Conservation (phyloP, 257 asterid species). For the Forsythia suspensa region DNA sequence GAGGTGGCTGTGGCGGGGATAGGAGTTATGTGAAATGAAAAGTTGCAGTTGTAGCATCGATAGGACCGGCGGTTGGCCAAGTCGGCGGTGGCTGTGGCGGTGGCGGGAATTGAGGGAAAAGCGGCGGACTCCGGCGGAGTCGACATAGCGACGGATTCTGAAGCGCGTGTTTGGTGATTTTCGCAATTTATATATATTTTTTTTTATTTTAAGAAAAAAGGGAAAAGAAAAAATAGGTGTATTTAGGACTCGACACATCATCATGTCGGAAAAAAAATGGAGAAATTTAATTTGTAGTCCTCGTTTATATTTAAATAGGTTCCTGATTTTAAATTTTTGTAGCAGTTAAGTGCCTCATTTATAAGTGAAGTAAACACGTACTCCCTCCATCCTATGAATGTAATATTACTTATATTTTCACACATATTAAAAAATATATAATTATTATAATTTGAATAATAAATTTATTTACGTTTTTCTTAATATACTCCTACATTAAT, state of each 20-base stretch:
- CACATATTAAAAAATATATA: no score
- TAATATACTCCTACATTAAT: no score
- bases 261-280: neutral
- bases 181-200: neutral
- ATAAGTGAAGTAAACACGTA: no score
- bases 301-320: no score
- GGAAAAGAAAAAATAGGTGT: no score
- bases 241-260: neutral
- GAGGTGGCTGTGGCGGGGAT: slow-evolving; percentile 23
- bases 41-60: slow-evolving; percentile 49
- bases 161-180: slow-evolving; percentile 13
- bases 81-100: slow-evolving; percentile 9
- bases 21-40: slow-evolving; percentile 41
- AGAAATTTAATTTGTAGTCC: no score
- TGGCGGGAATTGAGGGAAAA: slow-evolving; percentile 23
- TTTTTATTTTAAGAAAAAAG: neutral
- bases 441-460: no score
- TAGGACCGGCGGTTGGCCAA: slow-evolving; percentile 34
- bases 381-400: no score
- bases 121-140: slow-evolving; percentile 33
- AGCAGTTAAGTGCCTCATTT: no score
- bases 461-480: no score
- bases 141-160: slow-evolving; percentile 24
- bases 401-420: no score
- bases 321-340: no score